Conservation (phyloP, 2,329 filamentous ascomycete species). For the Fusarium humuli region DNA sequence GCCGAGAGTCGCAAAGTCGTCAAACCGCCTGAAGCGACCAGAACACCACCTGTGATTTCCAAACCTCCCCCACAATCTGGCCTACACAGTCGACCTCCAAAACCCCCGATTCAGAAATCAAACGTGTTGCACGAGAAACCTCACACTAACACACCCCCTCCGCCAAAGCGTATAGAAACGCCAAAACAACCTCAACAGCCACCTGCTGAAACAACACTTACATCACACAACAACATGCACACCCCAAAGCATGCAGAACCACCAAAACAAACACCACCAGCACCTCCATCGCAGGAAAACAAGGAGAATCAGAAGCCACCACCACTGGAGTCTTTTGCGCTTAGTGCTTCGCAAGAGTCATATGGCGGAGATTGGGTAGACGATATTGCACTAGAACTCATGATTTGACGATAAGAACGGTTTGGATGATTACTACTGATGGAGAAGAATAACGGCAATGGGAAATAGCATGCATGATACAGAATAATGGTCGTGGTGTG, state of each 20-base stretch:
- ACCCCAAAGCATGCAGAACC: background rate
- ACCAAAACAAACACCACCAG: slow-evolving; percentile 1
- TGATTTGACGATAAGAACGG: slow-evolving; percentile 39
- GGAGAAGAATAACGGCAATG: background rate
- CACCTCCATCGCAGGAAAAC: background rate
- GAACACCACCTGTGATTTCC: background rate
- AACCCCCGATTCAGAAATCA: background rate
- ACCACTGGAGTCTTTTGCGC: slow-evolving; percentile 6
- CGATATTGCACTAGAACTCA: slow-evolving; percentile 51
- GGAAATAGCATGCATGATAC: background rate
- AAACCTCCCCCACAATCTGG: background rate
- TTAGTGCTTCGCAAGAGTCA: slow-evolving; percentile 52
- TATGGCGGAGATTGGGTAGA: slow-evolving; percentile 56
- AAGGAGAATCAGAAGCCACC: slow-evolving; percentile 46
- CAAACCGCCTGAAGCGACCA: background rate
- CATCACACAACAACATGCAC: background rate
- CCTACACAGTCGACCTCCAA: slow-evolving; percentile 4
- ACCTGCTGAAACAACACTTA: background rate
- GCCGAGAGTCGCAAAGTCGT: slow-evolving; percentile 12
- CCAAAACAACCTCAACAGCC: slow-evolving; percentile 1
- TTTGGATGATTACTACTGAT: slow-evolving; percentile 16
- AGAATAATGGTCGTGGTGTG: background rate
- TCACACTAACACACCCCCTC: background rate
- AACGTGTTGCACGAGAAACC: slow-evolving; percentile 1
- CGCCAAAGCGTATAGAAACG: background rate